A percentile compares a stretch with the other conserved stretches of the same genome.
Evolutionary conservation across 169 alveolate genomes (phyloP).

Genomic region (Plasmodium gonderi): DNA sequence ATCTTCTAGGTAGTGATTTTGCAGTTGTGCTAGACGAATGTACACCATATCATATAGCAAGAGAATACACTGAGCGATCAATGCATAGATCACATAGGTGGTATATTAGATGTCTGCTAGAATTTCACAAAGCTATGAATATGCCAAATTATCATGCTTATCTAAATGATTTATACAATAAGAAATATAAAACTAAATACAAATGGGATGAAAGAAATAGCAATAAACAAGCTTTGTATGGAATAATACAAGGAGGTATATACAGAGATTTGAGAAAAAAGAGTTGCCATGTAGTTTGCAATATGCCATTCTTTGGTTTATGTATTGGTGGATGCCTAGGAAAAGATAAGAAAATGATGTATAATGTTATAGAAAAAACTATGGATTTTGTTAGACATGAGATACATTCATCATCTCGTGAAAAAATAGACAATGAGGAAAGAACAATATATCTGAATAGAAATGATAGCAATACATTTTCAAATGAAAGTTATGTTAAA

Average conservation of each 20-base stretch:
- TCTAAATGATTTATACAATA: constrained; percentile 27
- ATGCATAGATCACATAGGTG: constrained; percentile 73
- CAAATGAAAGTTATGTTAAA: no score
- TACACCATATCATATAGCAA: constrained; percentile 45
- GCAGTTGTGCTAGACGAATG: constrained; percentile 56
- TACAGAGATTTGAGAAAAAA: constrained; percentile 89
- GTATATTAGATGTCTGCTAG: constrained; percentile 49
- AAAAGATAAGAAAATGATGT: constrained; percentile 56
- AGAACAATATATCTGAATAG: no score
- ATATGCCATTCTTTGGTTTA: constrained; percentile 95
- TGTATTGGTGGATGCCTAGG: constrained; percentile 98
- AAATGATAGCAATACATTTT: no score
- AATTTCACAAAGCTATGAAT: constrained; percentile 26
- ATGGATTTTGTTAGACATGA: constrained; percentile 74
- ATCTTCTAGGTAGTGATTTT: constrained; percentile 53
- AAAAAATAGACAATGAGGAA: no score
- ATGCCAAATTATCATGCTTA: constrained; percentile 55
- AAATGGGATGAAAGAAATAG: constrained; percentile 72
- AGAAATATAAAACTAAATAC: constrained; percentile 14
- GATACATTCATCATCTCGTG: background rate
- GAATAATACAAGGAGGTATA: constrained; percentile 98
- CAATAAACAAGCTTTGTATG: constrained; percentile 95
- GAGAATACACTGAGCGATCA: constrained; percentile 36
- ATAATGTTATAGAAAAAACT: constrained; percentile 27
- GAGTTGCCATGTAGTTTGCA: constrained; percentile 79